Conservation (phyloP, 352 stramenopile species). For the Globisporangium paddicum region DNA sequence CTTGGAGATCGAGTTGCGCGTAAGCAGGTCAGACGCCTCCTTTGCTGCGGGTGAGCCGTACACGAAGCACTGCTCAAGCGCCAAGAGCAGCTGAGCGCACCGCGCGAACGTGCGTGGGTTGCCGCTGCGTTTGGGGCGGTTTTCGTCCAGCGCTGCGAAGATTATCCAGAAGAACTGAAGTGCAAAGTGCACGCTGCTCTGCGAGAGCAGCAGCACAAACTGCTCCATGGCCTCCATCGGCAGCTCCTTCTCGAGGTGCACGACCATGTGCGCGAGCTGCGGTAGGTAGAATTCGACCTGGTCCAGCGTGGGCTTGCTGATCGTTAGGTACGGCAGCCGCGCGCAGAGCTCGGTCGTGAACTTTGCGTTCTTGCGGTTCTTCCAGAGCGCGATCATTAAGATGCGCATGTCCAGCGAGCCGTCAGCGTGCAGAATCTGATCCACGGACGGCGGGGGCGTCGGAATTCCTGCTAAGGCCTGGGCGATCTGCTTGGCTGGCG, state of each 20-base stretch:
- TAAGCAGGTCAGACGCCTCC: constrained; percentile 52
- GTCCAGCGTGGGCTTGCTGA: constrained; percentile 53
- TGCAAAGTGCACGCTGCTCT: constrained; percentile 77
- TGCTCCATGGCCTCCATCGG: constrained; percentile 75
- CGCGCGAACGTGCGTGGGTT: constrained; percentile 66
- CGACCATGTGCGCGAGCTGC: constrained; percentile 79
- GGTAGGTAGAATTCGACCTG: constrained; percentile 80
- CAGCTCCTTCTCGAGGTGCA: constrained; percentile 76
- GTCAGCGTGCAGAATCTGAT: constrained; percentile 33
- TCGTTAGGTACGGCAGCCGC: constrained; percentile 42
- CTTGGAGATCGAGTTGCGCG: constrained; percentile 54
- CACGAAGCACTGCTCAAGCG: constrained; percentile 76
- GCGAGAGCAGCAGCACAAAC: constrained; percentile 68
- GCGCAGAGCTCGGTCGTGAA: constrained; percentile 64
- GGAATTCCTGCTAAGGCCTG: neutral
- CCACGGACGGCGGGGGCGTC: constrained; percentile 5
- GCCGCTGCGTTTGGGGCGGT: constrained; percentile 60
- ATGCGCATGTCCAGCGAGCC: constrained; percentile 61
- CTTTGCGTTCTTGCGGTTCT: constrained; percentile 45
- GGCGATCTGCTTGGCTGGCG: constrained; percentile 1
- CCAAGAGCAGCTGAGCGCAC: constrained; percentile 66
- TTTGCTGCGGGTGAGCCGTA: constrained; percentile 63
- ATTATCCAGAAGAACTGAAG: constrained; percentile 86
- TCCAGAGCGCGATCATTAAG: constrained; percentile 77
- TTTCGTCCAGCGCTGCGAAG: constrained; percentile 73